These are phyloP conservation scores for Aphanoascus verrucosus DNA, from an alignment of 2,329 filamentous ascomycete species.

Conservation along the genomic window DNA sequence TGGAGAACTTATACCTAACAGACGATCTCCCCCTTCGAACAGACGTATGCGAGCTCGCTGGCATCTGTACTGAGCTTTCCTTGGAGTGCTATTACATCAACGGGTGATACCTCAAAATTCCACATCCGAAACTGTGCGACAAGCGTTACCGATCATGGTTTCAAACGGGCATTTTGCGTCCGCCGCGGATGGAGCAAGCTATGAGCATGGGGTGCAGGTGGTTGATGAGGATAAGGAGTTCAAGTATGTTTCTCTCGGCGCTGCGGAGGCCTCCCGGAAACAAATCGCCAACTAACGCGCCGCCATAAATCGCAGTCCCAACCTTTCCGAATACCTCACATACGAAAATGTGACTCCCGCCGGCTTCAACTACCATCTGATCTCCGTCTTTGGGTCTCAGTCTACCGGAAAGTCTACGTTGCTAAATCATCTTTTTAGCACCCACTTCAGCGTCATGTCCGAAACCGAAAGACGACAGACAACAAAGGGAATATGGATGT, in stretches of 20 bases:
- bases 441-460: slow-evolving; percentile 94
- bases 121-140: slow-evolving; percentile 17
- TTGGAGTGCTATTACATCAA: background rate
- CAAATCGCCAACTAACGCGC: slow-evolving; percentile 13
- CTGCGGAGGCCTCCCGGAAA: background rate
- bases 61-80: background rate
- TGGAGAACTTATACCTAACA: background rate
- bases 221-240: slow-evolving; percentile 94
- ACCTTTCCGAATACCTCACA: slow-evolving; percentile 71
- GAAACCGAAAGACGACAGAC: slow-evolving; percentile 90
- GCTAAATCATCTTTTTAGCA: slow-evolving; percentile 90
- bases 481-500: slow-evolving; percentile 99
- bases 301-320: slow-evolving; percentile 44
- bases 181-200: slow-evolving; percentile 38
- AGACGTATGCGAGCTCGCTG: background rate
- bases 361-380: slow-evolving; percentile 98
- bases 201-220: slow-evolving; percentile 91
- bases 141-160: slow-evolving; percentile 26
- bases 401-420: slow-evolving; percentile 97
- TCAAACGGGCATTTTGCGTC: slow-evolving; percentile 39
- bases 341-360: slow-evolving; percentile 69
- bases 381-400: slow-evolving; percentile 97
- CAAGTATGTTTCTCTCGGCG: slow-evolving; percentile 54
- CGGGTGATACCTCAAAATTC: background rate
- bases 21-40: background rate